phyloP scores from a whole-genome alignment of 2,329 filamentous ascomycete genomes.

The Pseudogymnoascus sp. region DNA sequence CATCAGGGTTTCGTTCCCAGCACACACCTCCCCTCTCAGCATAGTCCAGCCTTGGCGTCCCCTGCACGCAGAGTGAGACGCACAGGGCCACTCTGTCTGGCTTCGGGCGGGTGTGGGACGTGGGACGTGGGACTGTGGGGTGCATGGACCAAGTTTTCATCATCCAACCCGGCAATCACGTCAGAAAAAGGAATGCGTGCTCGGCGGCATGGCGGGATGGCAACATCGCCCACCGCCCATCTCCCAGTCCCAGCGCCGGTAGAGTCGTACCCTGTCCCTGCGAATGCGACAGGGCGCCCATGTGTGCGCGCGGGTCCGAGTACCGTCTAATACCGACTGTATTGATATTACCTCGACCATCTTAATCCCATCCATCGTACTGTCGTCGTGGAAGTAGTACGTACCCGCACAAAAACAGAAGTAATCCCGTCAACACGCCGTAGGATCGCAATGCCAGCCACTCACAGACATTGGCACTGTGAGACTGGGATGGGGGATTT shows the following conservation, averaged over 20 bases:
- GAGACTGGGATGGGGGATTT: not conserved
- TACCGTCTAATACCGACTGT: not conserved
- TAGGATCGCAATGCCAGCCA: not conserved
- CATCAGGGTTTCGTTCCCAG: not conserved
- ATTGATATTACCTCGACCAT: too few species aligned
- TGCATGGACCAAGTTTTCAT: conserved; percentile 2
- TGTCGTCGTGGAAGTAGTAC: not conserved
- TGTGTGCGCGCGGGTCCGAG: not conserved
- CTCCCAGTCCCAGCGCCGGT: too few species aligned
- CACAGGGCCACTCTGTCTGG: not conserved
- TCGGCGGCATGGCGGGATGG: not conserved
- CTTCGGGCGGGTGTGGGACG: not conserved
- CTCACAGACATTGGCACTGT: not conserved
- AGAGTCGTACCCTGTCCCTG: not conserved
- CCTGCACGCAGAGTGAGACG: not conserved
- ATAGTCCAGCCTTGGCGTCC: not conserved
- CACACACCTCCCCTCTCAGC: not conserved
- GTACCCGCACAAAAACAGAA: not conserved
- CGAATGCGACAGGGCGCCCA: not conserved
- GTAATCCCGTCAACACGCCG: not conserved
- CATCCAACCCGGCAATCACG: not conserved
- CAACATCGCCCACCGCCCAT: not conserved
- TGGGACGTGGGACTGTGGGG: not conserved
- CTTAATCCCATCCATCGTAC: not conserved
- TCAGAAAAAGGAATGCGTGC: not conserved